Conservation (phyloP, 106 monocot species). For the Xerophyta viscosa region DNA sequence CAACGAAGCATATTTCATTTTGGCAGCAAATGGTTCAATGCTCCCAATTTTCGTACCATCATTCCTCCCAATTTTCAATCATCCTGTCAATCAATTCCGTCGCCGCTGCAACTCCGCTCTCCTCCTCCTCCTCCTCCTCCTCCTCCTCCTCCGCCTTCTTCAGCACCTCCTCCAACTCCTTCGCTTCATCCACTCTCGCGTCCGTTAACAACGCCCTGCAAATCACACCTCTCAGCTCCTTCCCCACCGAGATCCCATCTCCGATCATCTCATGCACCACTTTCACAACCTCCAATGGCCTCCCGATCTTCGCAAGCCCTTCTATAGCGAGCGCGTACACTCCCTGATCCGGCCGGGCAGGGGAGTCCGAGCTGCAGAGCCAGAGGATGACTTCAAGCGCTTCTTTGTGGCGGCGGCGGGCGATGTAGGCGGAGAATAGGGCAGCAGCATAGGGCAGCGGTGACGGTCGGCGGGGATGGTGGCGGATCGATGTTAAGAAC, state of each 20-base stretch:
- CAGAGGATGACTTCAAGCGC: conserved; percentile 42
- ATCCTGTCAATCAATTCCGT: conserved; percentile 24
- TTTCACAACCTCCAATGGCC: conserved; percentile 26
- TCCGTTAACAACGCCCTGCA: conserved; percentile 26
- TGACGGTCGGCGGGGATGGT: conserved; percentile 34
- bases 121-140: neutral
- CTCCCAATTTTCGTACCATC: neutral
- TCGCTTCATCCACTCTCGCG: conserved; percentile 38
- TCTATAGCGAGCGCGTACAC: conserved; percentile 16
- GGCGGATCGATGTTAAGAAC: conserved; percentile 37
- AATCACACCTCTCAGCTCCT: conserved; percentile 16
- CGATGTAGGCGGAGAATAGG: conserved; percentile 31
- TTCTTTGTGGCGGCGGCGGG: conserved; percentile 15
- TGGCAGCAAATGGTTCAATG: no score
- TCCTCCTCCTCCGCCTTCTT: conserved; percentile 2
- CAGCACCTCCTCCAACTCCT: conserved; percentile 36
- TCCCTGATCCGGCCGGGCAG: conserved; percentile 23
- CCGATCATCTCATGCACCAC: conserved; percentile 30
- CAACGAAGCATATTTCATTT: no score
- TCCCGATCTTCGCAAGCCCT: conserved; percentile 30
- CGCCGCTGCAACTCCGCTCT: neutral
- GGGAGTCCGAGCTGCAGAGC: conserved; percentile 41
- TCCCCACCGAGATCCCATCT: conserved; percentile 17
- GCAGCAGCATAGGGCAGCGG: conserved; percentile 27
- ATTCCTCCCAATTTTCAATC: conserved; percentile 38